Conservation (phyloP, 768 basidiomycete species). For the Xerocomellus intermedius region DNA sequence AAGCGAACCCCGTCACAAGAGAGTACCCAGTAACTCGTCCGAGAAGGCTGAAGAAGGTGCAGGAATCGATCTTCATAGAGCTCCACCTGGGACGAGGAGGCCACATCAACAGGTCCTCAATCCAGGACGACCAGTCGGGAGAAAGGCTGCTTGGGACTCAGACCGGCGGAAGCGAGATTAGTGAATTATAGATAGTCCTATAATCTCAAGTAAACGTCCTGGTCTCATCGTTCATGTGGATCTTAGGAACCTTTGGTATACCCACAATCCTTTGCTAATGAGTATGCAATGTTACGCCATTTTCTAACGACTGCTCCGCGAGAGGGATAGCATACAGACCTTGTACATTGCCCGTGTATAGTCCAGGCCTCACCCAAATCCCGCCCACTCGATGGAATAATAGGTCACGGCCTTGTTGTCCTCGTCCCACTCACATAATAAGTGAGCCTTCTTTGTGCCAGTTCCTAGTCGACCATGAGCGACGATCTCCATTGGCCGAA, state of each 20-base stretch:
- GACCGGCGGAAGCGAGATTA: conserved; percentile 49
- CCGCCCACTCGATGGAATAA: conserved; percentile 87
- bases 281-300: conserved; percentile 3
- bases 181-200: conserved; percentile 5
- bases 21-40: conserved; percentile 45
- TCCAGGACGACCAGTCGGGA: conserved; percentile 11
- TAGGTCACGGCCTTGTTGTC: conserved; percentile 63
- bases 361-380: conserved; percentile 57
- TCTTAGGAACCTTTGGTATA: conserved; percentile 14
- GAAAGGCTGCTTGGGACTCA: conserved; percentile 31
- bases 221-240: conserved; percentile 16
- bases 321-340: neutral
- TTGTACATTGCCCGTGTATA: neutral
- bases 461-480: conserved; percentile 95
- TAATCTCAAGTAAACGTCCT: conserved; percentile 9
- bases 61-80: conserved; percentile 29
- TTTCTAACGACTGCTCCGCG: neutral
- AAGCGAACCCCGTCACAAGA: conserved; percentile 25
- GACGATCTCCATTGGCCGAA: conserved; percentile 91
- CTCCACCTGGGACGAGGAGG: conserved; percentile 7
- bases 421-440: conserved; percentile 88
- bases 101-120: conserved; percentile 5
- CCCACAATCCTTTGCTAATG: conserved; percentile 10
- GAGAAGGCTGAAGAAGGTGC: conserved; percentile 66
- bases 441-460: conserved; percentile 94